Evolutionary conservation across 2,329 filamentous ascomycete species (phyloP).

Genomic region (Periglandula ipomoeae): DNA sequence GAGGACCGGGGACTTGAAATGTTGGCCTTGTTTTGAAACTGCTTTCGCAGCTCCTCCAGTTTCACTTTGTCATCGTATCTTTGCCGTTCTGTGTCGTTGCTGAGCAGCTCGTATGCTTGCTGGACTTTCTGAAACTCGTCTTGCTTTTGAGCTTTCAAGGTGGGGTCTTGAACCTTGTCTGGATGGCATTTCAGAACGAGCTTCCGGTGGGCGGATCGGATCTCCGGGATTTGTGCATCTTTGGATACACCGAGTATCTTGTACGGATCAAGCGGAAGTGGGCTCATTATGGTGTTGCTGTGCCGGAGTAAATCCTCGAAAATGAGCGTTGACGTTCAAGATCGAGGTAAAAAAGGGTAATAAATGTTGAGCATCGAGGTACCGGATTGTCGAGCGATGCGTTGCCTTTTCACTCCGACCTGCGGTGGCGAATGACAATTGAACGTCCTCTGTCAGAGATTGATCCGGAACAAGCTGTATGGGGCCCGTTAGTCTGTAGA

Average conservation of each 20-base stretch:
- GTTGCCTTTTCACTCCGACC: not conserved
- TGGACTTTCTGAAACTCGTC: conserved; percentile 90
- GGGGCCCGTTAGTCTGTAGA: not conserved
- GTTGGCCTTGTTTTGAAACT: conserved; percentile 34
- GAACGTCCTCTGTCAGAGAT: not conserved
- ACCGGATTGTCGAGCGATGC: not conserved
- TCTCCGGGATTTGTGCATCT: conserved; percentile 59
- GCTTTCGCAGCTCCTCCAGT: conserved; percentile 55
- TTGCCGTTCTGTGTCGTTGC: conserved; percentile 60
- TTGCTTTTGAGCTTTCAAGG: conserved; percentile 67
- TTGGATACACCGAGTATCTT: conserved; percentile 63
- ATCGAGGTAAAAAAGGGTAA: not conserved
- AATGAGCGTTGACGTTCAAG: conserved; percentile 6
- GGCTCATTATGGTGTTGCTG: conserved; percentile 30
- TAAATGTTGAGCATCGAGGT: not conserved
- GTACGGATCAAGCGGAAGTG: conserved; percentile 66
- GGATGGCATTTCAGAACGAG: conserved; percentile 83
- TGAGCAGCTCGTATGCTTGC: conserved; percentile 84
- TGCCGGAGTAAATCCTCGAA: not conserved
- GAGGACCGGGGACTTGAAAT: conserved; percentile 35
- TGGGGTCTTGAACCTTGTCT: conserved; percentile 77
- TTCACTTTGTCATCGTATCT: conserved; percentile 72
- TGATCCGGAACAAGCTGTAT: not conserved
- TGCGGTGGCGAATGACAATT: not conserved
- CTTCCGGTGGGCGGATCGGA: conserved; percentile 75